Base-by-base conservation (phyloP, 2,329 filamentous ascomycete species). In the Leptographium galeiforme region DNA sequence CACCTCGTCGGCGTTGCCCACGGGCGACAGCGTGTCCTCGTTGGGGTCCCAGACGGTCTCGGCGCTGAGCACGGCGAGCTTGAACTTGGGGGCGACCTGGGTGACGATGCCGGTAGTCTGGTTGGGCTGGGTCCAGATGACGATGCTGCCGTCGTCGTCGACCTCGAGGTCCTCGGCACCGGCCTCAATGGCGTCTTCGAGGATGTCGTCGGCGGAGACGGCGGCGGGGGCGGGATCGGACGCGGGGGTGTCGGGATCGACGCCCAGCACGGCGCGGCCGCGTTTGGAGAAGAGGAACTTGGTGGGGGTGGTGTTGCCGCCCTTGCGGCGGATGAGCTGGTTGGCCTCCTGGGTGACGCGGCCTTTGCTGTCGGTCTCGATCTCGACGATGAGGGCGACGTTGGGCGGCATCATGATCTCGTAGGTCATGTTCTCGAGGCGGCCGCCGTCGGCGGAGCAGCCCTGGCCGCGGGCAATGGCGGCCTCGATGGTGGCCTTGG, bases 401-500 rank as follows among this genome's bases (percentile, higher is more conserved):
- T 84, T 81, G 2, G 84, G 79, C 2, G 87, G 86, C 56, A 94
- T 70, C 59, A 96, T 85, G 32, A 82, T 83, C 72, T 97, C 91
- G 51, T 95, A 75, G 1, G 82, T 85, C 51, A 93, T 67, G 38
- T 72, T 73, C 64, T 96, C 90, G n/a, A 97, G 79, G 14, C 81
- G 75, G 16, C 79, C 78, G 52, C 93, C 93, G 6, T 78, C 78
- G 2, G 81, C 70, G 30, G 89, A 90, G 58, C 84, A 78, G 44
- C 93, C 91, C 66, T 96, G 90, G 2, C 93, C 93, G 48, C 89
- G 83, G 14, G 89, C 87, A 59, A 98, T 84, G 52, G 93, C 89
- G 14, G 76, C 76, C 67, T 97, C 90, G 60, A 62, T 95, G 2
- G 81, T 76, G 19, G 81, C 73, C 69, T 96, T 96, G 2, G 90